Conservation (phyloP, 345 rosid species). For the Salix viminalis region DNA sequence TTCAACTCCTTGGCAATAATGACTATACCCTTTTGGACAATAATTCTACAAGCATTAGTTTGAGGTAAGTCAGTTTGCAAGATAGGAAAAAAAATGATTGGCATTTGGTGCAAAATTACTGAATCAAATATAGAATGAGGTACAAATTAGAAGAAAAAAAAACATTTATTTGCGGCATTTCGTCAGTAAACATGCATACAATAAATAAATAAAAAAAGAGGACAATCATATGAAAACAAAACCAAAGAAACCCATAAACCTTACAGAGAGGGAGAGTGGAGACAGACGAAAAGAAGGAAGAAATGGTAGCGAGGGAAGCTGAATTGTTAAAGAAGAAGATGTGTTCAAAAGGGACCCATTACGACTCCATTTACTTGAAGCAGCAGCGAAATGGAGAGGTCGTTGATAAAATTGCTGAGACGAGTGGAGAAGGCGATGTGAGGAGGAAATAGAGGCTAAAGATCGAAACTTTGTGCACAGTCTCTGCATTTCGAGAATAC, state of each 20-base stretch:
- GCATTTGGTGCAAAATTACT: neutral
- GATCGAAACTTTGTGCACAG: constrained; percentile 55
- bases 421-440: constrained; percentile 38
- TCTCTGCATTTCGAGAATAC: constrained; percentile 49
- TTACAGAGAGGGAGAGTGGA: constrained; percentile 37
- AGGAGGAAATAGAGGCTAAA: constrained; percentile 17
- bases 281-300: constrained; percentile 22
- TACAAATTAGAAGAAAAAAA: neutral
- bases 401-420: constrained; percentile 20
- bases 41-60: neutral
- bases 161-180: neutral
- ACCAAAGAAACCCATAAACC: constrained; percentile 8
- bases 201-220: neutral
- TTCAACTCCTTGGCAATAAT: neutral
- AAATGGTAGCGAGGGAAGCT: neutral
- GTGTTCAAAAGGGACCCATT: neutral
- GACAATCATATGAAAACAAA: neutral
- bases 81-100: neutral
- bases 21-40: neutral
- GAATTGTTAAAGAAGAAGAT: neutral
- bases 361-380: constrained; percentile 10
- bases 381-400: constrained; percentile 11
- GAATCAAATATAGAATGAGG: neutral
- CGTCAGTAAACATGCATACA: neutral
- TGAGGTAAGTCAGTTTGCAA: neutral